These are phyloP conservation scores for Silene vulgaris DNA, from an alignment of 179 eudicot species.

Conservation along the genomic window DNA sequence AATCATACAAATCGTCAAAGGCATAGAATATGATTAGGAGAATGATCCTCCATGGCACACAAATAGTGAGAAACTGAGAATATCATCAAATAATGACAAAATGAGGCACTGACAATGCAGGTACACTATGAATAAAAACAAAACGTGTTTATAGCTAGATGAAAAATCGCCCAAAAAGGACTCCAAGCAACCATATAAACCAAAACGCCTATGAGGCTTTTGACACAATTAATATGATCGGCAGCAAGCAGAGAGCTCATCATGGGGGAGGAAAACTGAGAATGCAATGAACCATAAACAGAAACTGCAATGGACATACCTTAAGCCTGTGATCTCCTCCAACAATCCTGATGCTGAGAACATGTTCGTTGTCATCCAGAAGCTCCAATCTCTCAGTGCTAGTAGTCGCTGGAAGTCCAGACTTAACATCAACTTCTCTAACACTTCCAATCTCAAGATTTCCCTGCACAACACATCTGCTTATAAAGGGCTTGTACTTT, in stretches of 20 bases:
- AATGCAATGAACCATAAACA: not conserved
- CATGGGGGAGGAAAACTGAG: not conserved
- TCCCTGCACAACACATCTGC: conserved; percentile 39
- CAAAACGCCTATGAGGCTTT: too few species aligned
- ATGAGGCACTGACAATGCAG: too few species aligned
- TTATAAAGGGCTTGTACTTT: conserved; percentile 47
- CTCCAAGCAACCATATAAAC: not conserved
- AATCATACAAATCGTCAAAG: not conserved
- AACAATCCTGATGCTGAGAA: conserved; percentile 41
- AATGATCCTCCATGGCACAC: not conserved
- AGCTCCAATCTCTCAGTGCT: conserved; percentile 46
- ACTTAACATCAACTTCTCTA: conserved; percentile 47
- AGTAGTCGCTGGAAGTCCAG: conserved; percentile 55
- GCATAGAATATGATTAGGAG: not conserved
- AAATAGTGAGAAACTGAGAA: not conserved
- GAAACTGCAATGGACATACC: conserved; percentile 23
- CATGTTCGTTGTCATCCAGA: conserved; percentile 45
- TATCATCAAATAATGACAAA: not conserved
- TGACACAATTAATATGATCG: not conserved
- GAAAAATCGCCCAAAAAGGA: not conserved
- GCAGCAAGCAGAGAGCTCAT: not conserved
- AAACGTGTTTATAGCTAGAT: too few species aligned
- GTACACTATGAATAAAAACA: too few species aligned
- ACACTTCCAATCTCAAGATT: conserved; percentile 46
- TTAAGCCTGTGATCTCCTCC: conserved; percentile 51